phyloP scores from a whole-genome alignment of 495 filamentous ascomycete genomes.

The Usnea hakonensis region DNA sequence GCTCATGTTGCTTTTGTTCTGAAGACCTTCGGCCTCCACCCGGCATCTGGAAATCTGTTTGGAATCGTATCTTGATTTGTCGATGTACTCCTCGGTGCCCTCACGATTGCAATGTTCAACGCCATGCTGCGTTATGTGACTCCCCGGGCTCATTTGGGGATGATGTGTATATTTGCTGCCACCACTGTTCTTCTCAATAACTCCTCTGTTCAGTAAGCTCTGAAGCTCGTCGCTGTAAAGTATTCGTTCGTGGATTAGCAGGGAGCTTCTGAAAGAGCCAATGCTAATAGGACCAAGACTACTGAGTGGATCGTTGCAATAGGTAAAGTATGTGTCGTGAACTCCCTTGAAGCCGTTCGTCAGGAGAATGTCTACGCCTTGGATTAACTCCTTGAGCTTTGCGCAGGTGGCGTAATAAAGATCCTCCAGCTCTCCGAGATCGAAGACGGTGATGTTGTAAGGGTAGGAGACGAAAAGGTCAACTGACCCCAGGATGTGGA shows the following conservation, averaged over 20 bases:
- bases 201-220: conserved; percentile 7
- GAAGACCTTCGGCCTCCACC: conserved; percentile 4
- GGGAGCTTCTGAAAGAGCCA: conserved; percentile 12
- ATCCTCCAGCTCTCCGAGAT: conserved; percentile 23
- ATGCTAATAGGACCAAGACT: conserved; percentile 13
- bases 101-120: neutral
- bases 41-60: neutral
- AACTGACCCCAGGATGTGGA: conserved; percentile 10
- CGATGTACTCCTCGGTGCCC: neutral
- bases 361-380: conserved; percentile 16
- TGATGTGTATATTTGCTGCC: neutral
- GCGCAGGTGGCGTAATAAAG: conserved; percentile 23
- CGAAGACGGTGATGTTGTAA: conserved; percentile 9
- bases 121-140: neutral
- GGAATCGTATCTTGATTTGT: neutral
- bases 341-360: conserved; percentile 18
- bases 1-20: conserved; percentile 14
- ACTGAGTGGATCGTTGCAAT: conserved; percentile 1
- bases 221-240: conserved; percentile 13
- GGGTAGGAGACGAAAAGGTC: conserved; percentile 8
- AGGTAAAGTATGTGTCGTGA: conserved; percentile 17
- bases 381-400: conserved; percentile 20
- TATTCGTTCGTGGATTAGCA: conserved; percentile 14
- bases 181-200: conserved; percentile 7
- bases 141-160: neutral